Evolutionary conservation across 345 rosid genomes (phyloP).

Genomic region (Mallotus nudiflorus): DNA sequence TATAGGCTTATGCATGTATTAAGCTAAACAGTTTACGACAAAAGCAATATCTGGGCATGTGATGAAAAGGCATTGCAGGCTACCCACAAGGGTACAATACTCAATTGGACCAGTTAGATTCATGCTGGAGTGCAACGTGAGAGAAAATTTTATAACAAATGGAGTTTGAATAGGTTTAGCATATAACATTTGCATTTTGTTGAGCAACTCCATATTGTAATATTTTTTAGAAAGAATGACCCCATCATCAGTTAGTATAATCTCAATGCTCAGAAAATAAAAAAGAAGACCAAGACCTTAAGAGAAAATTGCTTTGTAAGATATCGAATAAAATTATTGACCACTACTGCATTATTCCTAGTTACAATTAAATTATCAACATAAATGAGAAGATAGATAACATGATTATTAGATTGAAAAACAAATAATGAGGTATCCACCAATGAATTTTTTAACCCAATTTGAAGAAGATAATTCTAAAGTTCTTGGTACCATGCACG

Average conservation of each 20-base stretch:
- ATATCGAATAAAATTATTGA: not conserved
- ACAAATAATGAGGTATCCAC: not conserved
- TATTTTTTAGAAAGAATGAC: not conserved
- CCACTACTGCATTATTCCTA: not conserved
- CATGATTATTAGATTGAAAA: not conserved
- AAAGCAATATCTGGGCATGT: not conserved
- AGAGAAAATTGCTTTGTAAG: not conserved
- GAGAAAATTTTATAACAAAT: too few relatives aligned
- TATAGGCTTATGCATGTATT: not conserved
- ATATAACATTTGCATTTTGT: not conserved
- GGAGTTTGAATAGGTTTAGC: too few relatives aligned
- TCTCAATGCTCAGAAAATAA: not conserved
- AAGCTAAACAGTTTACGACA: not conserved
- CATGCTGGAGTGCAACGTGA: not conserved
- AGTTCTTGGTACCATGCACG: not conserved
- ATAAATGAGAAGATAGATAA: not conserved
- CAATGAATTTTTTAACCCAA: not conserved
- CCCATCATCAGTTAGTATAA: not conserved
- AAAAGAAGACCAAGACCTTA: fast-evolving
- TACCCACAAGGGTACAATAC: not conserved
- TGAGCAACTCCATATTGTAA: not conserved
- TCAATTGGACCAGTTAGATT: not conserved
- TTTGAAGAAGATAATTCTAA: not conserved
- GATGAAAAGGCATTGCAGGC: not conserved
- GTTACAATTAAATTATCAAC: not conserved